phyloP scores from a whole-genome alignment of 78 protist genomes.

The Dictyostelium capitatum region DNA sequence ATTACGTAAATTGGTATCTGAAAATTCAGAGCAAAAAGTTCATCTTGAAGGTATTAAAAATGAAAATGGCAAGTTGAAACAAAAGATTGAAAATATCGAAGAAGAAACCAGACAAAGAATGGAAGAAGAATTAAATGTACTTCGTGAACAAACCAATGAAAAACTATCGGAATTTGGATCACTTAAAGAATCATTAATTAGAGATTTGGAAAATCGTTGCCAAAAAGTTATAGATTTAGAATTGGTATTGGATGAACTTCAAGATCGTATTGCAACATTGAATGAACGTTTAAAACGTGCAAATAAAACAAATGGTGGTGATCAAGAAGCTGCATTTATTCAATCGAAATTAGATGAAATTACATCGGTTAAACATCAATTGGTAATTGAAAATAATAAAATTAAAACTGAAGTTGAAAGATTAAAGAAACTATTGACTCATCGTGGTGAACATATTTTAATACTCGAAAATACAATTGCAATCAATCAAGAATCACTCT shows the following conservation, averaged over 20 bases:
- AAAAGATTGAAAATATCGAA: constrained; percentile 18
- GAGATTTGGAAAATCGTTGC: constrained; percentile 76
- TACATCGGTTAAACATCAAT: constrained; percentile 66
- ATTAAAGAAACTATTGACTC: not conserved
- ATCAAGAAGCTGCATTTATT: constrained; percentile 2
- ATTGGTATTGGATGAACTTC: constrained; percentile 57
- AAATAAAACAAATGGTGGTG: constrained; percentile 15
- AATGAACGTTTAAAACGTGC: constrained; percentile 55
- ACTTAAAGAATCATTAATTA: constrained; percentile 57
- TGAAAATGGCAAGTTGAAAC: constrained; percentile 34
- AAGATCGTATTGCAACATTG: constrained; percentile 53
- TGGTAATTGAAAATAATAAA: constrained; percentile 57
- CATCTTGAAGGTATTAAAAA: not conserved
- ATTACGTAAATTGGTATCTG: constrained; percentile 30
- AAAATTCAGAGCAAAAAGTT: constrained; percentile 35
- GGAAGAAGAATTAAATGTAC: constrained; percentile 66
- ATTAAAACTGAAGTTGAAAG: constrained; percentile 24
- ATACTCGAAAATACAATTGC: constrained; percentile 24
- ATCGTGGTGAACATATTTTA: constrained; percentile 43
- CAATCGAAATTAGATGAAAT: constrained; percentile 65
- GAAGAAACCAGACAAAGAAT: constrained; percentile 56
- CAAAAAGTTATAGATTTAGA: constrained; percentile 81
- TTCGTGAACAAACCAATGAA: constrained; percentile 69
- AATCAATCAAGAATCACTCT: constrained; percentile 28
- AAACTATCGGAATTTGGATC: constrained; percentile 58